These are phyloP conservation scores for Alternaria triticimaculans DNA, from an alignment of 2,329 filamentous ascomycete species.

Conservation along the genomic window DNA sequence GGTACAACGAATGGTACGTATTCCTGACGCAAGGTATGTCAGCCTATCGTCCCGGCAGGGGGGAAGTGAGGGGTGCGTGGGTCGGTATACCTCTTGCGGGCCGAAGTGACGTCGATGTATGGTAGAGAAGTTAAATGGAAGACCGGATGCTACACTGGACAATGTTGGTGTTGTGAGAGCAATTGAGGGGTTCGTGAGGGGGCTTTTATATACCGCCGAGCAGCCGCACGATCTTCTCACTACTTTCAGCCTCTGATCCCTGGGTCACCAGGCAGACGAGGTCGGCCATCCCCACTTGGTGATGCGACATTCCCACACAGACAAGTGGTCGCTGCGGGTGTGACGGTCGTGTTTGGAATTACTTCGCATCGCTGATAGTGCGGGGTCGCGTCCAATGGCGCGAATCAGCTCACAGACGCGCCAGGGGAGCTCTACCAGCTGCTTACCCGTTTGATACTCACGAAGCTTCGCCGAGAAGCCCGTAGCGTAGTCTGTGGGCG, in stretches of 20 bases:
- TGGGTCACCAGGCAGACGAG: constrained; percentile 29
- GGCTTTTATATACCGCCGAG: constrained; percentile 38
- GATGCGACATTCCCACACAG: constrained; percentile 26
- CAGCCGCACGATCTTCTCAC: constrained; percentile 23
- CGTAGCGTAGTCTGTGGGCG: constrained; percentile 20
- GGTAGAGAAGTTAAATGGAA: constrained; percentile 9
- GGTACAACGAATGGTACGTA: constrained; percentile 26
- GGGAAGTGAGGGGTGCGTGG: constrained; percentile 26
- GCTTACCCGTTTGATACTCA: constrained; percentile 22
- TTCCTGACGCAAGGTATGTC: constrained; percentile 37
- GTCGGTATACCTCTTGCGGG: constrained; percentile 35
- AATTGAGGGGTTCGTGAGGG: constrained; percentile 31
- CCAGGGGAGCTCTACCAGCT: constrained; percentile 22
- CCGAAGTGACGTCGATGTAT: constrained; percentile 29
- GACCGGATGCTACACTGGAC: constrained; percentile 20
- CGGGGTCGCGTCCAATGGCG: constrained; percentile 47
- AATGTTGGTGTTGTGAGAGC: constrained; percentile 21
- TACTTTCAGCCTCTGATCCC: constrained; percentile 22
- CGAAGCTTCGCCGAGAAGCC: constrained; percentile 18
- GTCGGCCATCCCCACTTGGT: constrained; percentile 43
- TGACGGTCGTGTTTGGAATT: constrained; percentile 43
- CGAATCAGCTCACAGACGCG: constrained; percentile 27
- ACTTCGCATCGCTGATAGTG: constrained; percentile 38
- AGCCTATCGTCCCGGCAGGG: constrained; percentile 20
- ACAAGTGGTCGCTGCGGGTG: constrained; percentile 35